These are phyloP conservation scores for Candida ulmi DNA, from an alignment of 805 yeast genomes.

Conservation along the genomic window DNA sequence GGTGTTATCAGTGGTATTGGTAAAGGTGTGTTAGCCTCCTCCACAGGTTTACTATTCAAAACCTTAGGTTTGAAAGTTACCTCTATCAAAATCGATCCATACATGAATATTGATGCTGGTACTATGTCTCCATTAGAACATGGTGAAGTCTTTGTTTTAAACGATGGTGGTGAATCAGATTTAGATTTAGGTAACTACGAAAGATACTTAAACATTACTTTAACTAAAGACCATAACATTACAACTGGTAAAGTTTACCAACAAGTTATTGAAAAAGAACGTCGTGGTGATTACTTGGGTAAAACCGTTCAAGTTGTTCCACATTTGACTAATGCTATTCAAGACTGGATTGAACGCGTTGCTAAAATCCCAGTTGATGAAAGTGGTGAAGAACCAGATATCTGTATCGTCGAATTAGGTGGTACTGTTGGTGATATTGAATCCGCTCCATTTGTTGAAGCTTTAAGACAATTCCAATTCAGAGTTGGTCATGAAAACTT, in stretches of 20 bases:
- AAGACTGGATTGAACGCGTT: constrained; percentile 96
- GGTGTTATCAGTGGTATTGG: constrained; percentile 97
- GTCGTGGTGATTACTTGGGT: constrained; percentile 96
- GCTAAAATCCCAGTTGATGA: constrained; percentile 88
- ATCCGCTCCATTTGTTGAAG: constrained; percentile 98
- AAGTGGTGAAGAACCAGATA: constrained; percentile 85
- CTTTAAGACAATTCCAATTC: constrained; percentile 97
- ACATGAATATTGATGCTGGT: constrained; percentile 99
- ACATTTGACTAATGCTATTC: constrained; percentile 94
- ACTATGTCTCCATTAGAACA: constrained; percentile 99
- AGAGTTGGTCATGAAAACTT: constrained; percentile 92
- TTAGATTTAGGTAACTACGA: constrained; percentile 97
- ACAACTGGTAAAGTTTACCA: constrained; percentile 98
- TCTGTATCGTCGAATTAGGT: constrained; percentile 95
- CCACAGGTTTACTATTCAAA: constrained; percentile 91
- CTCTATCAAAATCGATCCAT: constrained; percentile 97
- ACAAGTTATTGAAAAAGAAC: constrained; percentile 87
- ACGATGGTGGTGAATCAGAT: constrained; percentile 99
- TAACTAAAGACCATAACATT: constrained; percentile 91
- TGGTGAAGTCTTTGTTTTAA: constrained; percentile 96
- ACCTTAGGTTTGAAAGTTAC: constrained; percentile 94
- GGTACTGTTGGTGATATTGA: constrained; percentile 99
- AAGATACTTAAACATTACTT: constrained; percentile 88
- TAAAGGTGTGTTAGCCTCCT: constrained; percentile 96
- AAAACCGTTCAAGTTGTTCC: constrained; percentile 99